Percentiles rank a stretch among this genome's conserved stretches.
Conservation (phyloP, 2,329 filamentous ascomycete genomes). For the Mariannaea elegans region DNA sequence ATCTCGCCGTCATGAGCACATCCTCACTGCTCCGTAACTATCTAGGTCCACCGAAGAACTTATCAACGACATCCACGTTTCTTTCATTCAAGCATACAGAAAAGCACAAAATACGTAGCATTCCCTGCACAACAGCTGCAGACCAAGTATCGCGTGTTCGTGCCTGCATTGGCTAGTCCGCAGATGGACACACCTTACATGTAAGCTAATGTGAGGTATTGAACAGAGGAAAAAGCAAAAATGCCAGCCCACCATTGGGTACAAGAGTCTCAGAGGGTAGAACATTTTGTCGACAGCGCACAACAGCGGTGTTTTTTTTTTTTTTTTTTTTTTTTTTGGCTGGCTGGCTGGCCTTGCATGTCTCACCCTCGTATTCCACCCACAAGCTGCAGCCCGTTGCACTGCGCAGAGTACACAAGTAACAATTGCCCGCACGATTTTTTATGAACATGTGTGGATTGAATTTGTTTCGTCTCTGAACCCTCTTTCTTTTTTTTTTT, state of each 20-base stretch:
- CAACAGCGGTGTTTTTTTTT: background rate
- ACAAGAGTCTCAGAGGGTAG: background rate
- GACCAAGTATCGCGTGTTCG: slow-evolving; percentile 12
- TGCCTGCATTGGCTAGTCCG: slow-evolving; percentile 13
- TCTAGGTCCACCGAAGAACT: no score
- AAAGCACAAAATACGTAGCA: slow-evolving; percentile 4
- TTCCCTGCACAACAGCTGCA: slow-evolving; percentile 15
- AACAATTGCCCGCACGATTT: background rate
- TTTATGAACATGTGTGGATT: background rate
- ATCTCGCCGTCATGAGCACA: no score
- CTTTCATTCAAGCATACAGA: no score
- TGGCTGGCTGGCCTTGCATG: slow-evolving; percentile 5
- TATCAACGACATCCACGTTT: no score
- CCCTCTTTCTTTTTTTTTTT: no score
- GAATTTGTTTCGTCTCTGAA: background rate
- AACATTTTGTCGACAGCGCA: background rate
- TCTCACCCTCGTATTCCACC: slow-evolving; percentile 19
- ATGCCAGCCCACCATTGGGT: no score
- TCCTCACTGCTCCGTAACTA: no score
- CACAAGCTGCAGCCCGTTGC: slow-evolving; percentile 7
- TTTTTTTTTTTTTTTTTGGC: background rate
- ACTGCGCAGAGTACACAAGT: background rate
- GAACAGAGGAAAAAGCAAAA: slow-evolving; percentile 3
- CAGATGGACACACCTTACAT: slow-evolving; percentile 9
- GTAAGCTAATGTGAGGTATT: slow-evolving; percentile 22